Evolutionary conservation across 2,329 filamentous ascomycete species (phyloP), one percentile per base, ranked within the genome.

Genomic region (Fusarium multiceps): DNA sequence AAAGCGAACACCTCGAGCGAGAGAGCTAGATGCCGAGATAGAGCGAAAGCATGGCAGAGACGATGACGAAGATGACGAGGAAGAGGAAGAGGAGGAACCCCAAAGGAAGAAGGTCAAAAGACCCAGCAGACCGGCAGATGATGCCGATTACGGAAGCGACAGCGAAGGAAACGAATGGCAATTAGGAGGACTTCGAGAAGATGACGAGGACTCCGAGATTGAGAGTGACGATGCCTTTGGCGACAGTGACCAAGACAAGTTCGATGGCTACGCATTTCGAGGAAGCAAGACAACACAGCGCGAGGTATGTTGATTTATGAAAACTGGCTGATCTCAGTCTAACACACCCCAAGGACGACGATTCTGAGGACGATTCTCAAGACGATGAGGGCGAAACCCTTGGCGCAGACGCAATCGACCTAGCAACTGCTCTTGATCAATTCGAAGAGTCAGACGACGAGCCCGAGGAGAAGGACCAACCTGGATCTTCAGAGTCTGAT

Each of bases 101-200:
- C 76, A 79, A 46, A 77, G 80, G 51, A 83, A 83, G 66, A 82
- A 78, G 75, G 72, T 68, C 32, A 82, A 81, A 77, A 82, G 83
- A 41, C 83, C 77, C 78, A 42, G 79, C 74, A 51, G 80, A 28
- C 23, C 79, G 25, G 27, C 46, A 18, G 81, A 82, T 41, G 86
- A 87, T 45, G 84, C 88, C 18, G 92, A 94, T 61, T 89, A 90
- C 68, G 93, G 92, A 12, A 94, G 91, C 72, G 94, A 97, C 76
- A 93, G 91, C 65, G 92, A 94, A 65, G 94, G 93, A 23, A 92
- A 97, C 74, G 89, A 92, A 75, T 97, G 93, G 93, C 90, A 87
- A 51, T 84, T 97, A 53, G 94, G 94, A 27, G 84, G 80, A 13
- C 63, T 88, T 8, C 84, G 83, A 23, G 82, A 82, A 18, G 86